phyloP scores from a whole-genome alignment of 257 asterid genomes.

The Striga asiatica region DNA sequence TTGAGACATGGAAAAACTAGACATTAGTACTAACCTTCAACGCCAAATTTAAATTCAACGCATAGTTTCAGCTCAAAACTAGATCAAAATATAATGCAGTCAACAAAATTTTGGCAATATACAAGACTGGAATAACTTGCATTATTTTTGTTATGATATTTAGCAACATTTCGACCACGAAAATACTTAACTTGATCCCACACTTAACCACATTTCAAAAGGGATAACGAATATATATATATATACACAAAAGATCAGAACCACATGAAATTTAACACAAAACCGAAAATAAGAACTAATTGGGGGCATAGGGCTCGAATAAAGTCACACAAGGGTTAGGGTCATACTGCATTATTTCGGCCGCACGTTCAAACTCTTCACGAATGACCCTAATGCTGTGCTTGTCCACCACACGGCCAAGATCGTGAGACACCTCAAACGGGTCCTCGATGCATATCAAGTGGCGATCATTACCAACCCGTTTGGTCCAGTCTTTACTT shows the following conservation, averaged over 20 bases:
- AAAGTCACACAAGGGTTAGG: slow-evolving; percentile 55
- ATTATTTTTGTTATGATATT: not conserved
- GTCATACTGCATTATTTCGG: slow-evolving; percentile 64
- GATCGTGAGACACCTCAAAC: slow-evolving; percentile 80
- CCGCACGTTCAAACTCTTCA: slow-evolving; percentile 95
- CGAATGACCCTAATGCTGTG: slow-evolving; percentile 70
- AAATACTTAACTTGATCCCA: too few species aligned
- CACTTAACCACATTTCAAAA: too few species aligned
- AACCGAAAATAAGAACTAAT: slow-evolving; percentile 1
- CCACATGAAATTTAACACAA: not conserved
- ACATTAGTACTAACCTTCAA: too few species aligned
- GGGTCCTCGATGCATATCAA: slow-evolving; percentile 98
- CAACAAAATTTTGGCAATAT: too few species aligned
- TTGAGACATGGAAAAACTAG: too few species aligned
- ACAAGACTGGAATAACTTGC: not conserved
- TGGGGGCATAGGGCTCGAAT: slow-evolving; percentile 68
- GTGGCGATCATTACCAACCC: slow-evolving; percentile 90
- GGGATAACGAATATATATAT: too few species aligned
- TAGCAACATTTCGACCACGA: not conserved
- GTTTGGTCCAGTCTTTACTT: slow-evolving; percentile 82
- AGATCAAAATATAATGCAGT: too few species aligned
- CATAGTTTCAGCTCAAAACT: too few species aligned
- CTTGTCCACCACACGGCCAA: slow-evolving; percentile 92
- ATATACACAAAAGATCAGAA: too few species aligned
- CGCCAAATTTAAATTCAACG: too few species aligned